phyloP scores from a whole-genome alignment of 495 filamentous ascomycete genomes.

The Mycothermus thermophilus region DNA sequence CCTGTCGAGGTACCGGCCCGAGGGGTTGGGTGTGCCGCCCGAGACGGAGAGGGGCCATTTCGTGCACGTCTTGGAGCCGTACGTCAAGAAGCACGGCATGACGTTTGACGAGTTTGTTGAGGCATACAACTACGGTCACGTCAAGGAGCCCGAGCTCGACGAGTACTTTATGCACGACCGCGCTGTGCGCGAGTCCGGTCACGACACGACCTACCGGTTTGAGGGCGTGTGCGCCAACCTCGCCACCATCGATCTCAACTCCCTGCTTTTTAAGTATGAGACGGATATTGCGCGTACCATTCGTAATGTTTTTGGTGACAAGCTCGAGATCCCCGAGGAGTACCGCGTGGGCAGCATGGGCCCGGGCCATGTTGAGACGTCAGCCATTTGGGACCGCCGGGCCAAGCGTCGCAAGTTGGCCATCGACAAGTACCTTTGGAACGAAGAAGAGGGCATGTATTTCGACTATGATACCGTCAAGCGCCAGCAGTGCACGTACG shows the following conservation, averaged over 20 bases:
- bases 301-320: constrained; percentile 65
- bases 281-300: constrained; percentile 77
- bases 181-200: constrained; percentile 89
- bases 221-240: constrained; percentile 78
- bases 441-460: constrained; percentile 80
- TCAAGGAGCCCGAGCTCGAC: constrained; percentile 78
- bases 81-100: constrained; percentile 72
- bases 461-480: constrained; percentile 89
- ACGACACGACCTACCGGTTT: constrained; percentile 88
- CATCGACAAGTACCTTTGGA: constrained; percentile 86
- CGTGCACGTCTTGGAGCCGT: constrained; percentile 71
- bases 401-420: constrained; percentile 61
- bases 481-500: constrained; percentile 62
- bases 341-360: constrained; percentile 50
- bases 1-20: constrained; percentile 79
- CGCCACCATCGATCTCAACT: constrained; percentile 88
- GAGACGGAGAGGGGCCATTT: constrained; percentile 89
- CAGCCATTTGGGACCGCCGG: constrained; percentile 75
- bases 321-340: constrained; percentile 60
- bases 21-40: constrained; percentile 82
- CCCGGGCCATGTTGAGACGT: constrained; percentile 55
- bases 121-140: constrained; percentile 67
- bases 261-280: constrained; percentile 90
- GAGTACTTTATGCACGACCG: constrained; percentile 93
- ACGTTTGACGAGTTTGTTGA: constrained; percentile 65